Conservation (phyloP, 1,284 basidiomycete species). For the Leccinum pachyderme region DNA sequence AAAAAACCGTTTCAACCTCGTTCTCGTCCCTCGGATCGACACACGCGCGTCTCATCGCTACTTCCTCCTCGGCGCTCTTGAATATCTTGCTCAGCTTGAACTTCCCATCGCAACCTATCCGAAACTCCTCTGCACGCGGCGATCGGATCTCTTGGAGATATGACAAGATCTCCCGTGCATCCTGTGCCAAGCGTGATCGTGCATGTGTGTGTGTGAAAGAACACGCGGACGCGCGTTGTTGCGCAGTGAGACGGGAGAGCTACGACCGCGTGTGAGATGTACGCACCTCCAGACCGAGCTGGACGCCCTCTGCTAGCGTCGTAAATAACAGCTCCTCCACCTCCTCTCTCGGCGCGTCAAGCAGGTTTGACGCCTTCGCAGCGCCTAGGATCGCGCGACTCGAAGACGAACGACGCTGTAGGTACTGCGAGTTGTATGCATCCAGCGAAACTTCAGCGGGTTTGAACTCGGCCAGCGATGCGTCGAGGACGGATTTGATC, state of each 20-base stretch:
- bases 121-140: constrained; percentile 56
- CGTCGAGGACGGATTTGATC: constrained; percentile 42
- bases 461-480: constrained; percentile 50
- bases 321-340: constrained; percentile 61
- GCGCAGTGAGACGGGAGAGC: not conserved
- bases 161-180: constrained; percentile 43
- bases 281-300: constrained; percentile 53
- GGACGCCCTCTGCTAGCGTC: constrained; percentile 43
- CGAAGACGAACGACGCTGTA: constrained; percentile 58
- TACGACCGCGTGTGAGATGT: not conserved
- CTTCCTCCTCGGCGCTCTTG: constrained; percentile 51
- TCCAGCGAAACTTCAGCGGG: constrained; percentile 59
- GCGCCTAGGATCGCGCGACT: constrained; percentile 57
- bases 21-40: constrained; percentile 24
- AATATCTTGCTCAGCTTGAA: constrained; percentile 68
- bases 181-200: constrained; percentile 36
- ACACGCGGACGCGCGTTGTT: not conserved
- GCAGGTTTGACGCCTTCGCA: constrained; percentile 49
- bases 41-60: constrained; percentile 19
- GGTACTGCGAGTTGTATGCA: constrained; percentile 71
- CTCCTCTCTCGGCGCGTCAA: constrained; percentile 52
- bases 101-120: constrained; percentile 45
- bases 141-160: constrained; percentile 54
- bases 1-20: constrained; percentile 28
- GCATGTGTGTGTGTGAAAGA: not conserved